phyloP scores from a whole-genome alignment of 805 yeast species.

The Barnettozyma vustinii region DNA sequence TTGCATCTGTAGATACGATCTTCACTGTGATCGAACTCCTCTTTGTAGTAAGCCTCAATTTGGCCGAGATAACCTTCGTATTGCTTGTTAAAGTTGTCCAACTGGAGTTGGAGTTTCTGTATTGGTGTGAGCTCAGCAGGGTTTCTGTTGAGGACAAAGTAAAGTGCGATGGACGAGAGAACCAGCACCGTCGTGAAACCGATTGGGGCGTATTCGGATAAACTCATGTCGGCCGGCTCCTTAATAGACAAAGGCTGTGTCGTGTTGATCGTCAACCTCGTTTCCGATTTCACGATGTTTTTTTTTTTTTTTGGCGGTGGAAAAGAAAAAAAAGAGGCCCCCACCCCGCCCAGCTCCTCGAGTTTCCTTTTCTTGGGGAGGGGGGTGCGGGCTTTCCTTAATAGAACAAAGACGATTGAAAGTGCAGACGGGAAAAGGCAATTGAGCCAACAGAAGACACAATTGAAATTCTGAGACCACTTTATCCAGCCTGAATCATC shows the following conservation, averaged over 20 bases:
- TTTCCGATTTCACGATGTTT: too few species aligned
- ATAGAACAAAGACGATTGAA: too few species aligned
- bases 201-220: slow-evolving; percentile 6
- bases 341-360: too few species aligned
- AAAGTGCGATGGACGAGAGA: slow-evolving; percentile 12
- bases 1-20: slow-evolving; percentile 41
- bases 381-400: too few species aligned
- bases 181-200: slow-evolving; percentile 12
- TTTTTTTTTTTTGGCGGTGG: too few species aligned
- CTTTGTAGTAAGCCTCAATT: slow-evolving; percentile 3
- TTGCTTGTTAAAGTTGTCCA: slow-evolving; percentile 7
- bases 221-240: not conserved
- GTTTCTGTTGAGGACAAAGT: not conserved
- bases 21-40: slow-evolving; percentile 8
- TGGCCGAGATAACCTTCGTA: slow-evolving; percentile 6
- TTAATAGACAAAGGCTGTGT: too few species aligned
- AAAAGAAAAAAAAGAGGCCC: too few species aligned
- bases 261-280: not conserved
- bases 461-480: too few species aligned
- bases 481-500: too few species aligned
- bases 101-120: not conserved
- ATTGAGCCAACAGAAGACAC: too few species aligned
- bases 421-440: too few species aligned
- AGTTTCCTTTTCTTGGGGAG: too few species aligned
- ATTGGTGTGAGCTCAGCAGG: not conserved